A percentile compares a stretch with the other conserved stretches of the same genome.
Conservation (phyloP, 1,139 yeast species). For the Nadsonia starkeyi-henricii region DNA sequence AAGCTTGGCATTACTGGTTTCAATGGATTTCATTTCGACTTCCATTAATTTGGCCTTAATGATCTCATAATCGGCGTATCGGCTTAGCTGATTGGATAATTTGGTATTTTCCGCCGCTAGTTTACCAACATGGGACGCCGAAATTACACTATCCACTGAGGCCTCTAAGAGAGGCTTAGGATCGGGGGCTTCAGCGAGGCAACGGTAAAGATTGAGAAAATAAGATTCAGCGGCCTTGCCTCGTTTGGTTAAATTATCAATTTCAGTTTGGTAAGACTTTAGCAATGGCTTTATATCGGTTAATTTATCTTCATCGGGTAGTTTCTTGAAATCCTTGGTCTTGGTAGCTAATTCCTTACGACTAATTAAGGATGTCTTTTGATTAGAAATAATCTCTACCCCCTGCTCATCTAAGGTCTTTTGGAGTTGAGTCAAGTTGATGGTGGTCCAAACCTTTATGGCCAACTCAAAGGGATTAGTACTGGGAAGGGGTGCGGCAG, state of each 20-base stretch:
- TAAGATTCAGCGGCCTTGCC: conserved; percentile 60
- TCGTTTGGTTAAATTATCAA: conserved; percentile 67
- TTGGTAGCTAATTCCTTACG: conserved; percentile 66
- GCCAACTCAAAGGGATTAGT: conserved; percentile 38
- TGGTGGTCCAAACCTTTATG: conserved; percentile 61
- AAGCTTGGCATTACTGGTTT: conserved; percentile 19
- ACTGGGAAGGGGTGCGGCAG: neutral
- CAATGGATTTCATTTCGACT: conserved; percentile 30
- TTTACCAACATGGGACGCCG: conserved; percentile 39
- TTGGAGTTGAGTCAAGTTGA: conserved; percentile 57
- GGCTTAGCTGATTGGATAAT: conserved; percentile 47
- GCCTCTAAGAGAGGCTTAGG: conserved; percentile 71
- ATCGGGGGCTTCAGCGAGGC: conserved; percentile 83
- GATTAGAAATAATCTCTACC: conserved; percentile 54
- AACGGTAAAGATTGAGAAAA: conserved; percentile 61
- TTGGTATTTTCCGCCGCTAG: conserved; percentile 40
- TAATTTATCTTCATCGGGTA: conserved; percentile 52
- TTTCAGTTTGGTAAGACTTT: conserved; percentile 76
- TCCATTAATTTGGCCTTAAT: conserved; percentile 47
- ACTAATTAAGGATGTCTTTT: conserved; percentile 48
- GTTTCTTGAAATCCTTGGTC: conserved; percentile 70
- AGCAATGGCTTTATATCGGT: conserved; percentile 50
- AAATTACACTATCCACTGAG: conserved; percentile 53
- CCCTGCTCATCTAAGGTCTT: conserved; percentile 63
- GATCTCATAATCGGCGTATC: conserved; percentile 66